Evolutionary conservation across 2,329 filamentous ascomycete species (phyloP).

Genomic region (Fusarium pseudocircinatum): DNA sequence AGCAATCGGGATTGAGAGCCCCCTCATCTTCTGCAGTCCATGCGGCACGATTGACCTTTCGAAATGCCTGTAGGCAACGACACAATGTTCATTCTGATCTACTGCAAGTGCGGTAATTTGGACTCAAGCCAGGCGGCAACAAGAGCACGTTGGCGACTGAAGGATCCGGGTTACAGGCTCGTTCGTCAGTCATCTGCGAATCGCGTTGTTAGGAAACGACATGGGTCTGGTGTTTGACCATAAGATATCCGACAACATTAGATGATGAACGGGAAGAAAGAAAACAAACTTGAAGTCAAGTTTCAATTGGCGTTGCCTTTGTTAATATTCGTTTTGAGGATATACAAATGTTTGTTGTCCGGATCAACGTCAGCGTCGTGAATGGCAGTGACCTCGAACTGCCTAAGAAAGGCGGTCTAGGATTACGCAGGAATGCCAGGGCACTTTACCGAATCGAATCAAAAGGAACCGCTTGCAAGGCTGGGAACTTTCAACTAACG

Average conservation of each 20-base stretch:
- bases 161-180: background rate
- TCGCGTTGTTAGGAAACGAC: background rate
- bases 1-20: background rate
- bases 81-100: background rate
- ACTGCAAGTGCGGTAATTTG: background rate
- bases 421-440: background rate
- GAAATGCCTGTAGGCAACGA: background rate
- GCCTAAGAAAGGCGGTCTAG: slow-evolving; percentile 16
- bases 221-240: background rate
- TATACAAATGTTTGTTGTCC: background rate
- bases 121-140: background rate
- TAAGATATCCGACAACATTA: background rate
- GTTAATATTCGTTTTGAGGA: background rate
- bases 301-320: background rate
- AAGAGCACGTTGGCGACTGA: background rate
- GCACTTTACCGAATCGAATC: background rate
- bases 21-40: background rate
- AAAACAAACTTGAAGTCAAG: background rate
- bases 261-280: background rate
- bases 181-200: background rate
- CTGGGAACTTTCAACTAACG: background rate
- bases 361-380: background rate
- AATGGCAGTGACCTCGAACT: background rate
- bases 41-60: background rate
- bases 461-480: background rate